Base-by-base conservation (phyloP, 2,329 filamentous ascomycete species). In the Aspergillus nomiae region DNA sequence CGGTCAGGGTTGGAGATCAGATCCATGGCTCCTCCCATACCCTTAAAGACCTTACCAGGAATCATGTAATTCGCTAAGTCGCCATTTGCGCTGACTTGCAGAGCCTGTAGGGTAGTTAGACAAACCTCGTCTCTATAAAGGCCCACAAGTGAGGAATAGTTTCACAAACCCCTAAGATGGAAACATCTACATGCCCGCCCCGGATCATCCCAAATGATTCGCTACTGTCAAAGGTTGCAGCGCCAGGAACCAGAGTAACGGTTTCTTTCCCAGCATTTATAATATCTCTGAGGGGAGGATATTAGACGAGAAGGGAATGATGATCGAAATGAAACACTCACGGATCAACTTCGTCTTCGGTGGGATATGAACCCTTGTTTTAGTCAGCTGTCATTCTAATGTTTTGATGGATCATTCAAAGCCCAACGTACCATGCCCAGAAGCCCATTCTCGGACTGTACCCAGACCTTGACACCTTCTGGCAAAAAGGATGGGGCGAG, bases 51-150 rank as follows among this genome's bases (percentile, higher is more conserved):
- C 78, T 94, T 95, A 28, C 92, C 92, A 0, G 92, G 92, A 66
- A 96, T 90, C 90, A 95, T 95, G 83, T 92, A 96, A 79, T 95
- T 95, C 53, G 92, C 92, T 59, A 96, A 79, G 74, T 96, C 92
- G 30, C 92, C 92, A 2, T 86, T 83, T 0, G 91, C 91, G 67
- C 87, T 90, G 26, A 95, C 92, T 80, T 96, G 91, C 68, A 94
- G 87, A 2, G 92, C 90, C 59, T 70, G 56, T 61, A 14, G 19
- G 21, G 16, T 16, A 28, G 30, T 62, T 43, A 62, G 55, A 30
- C n/a, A 50, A 45, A 21, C 9, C 21, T 58, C 14, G 6, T 19
- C 24, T 16, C n/a, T 32, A 8, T 4, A 28, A 14, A 24, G 3
- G 3, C 12, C 11, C 6, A n/a, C 38, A 14, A 32, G 45, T 24